Percentiles rank a stretch among this genome's conserved stretches.
These are phyloP conservation scores for Goffeauzyma gilvescens DNA, from an alignment of 768 basidiomycete species.

Conservation along the genomic window DNA sequence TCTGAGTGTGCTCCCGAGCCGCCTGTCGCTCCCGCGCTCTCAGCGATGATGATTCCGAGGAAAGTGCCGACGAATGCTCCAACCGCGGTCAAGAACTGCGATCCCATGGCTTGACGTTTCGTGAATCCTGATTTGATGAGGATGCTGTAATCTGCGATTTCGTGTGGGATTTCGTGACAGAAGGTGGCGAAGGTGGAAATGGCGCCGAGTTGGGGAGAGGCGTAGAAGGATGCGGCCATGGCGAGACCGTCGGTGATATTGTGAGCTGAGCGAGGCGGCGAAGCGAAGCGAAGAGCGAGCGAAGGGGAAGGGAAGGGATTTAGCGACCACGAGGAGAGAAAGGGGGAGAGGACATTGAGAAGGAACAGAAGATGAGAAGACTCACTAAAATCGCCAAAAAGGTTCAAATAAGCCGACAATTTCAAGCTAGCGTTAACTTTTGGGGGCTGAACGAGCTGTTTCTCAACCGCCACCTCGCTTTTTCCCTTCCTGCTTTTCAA, in stretches of 20 bases:
- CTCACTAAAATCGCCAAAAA: constrained; percentile 70
- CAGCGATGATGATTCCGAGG: constrained; percentile 24
- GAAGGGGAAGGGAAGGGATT: too few relatives aligned
- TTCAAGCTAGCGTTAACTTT: constrained; percentile 46
- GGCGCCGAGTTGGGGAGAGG: constrained; percentile 79
- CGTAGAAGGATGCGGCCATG: constrained; percentile 92
- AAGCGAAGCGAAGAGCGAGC: too few relatives aligned
- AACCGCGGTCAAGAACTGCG: constrained; percentile 75
- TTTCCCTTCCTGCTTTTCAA: too few relatives aligned
- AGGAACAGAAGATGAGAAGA: too few relatives aligned
- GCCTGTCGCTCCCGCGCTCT: constrained; percentile 18
- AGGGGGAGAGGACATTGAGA: too few relatives aligned
- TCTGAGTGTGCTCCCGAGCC: too few relatives aligned
- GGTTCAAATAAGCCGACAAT: constrained; percentile 75
- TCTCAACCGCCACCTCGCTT: too few relatives aligned
- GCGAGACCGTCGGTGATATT: constrained; percentile 93
- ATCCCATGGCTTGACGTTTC: constrained; percentile 79
- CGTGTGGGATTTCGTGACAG: constrained; percentile 85
- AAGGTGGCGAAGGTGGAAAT: constrained; percentile 91
- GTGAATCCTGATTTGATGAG: constrained; percentile 67
- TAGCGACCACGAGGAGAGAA: too few relatives aligned
- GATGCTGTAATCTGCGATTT: constrained; percentile 95
- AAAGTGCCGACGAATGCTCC: constrained; percentile 63
- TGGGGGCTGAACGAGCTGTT: too few relatives aligned
- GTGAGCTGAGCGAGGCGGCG: constrained; percentile 36